Evolutionary conservation across 306 rosid genomes (phyloP).

Genomic region (barrel medic (Medicago truncatula)): DNA sequence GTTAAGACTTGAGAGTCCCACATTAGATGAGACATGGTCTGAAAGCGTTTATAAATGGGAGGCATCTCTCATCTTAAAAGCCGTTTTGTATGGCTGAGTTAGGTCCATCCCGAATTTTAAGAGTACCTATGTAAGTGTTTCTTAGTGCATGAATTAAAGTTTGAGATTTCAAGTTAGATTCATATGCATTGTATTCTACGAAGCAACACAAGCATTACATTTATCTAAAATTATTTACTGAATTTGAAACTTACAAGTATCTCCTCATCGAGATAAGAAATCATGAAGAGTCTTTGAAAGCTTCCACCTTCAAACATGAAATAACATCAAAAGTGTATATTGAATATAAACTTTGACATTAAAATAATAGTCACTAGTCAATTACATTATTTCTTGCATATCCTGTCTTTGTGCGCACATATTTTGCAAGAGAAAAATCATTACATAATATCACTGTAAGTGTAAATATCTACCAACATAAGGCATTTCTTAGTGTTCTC

Average conservation of each 20-base stretch:
- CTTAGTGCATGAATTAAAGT: slow-evolving; percentile 17
- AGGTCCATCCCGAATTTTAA: neutral
- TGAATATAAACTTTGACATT: slow-evolving; percentile 21
- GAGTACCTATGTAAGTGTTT: neutral
- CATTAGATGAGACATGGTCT: neutral
- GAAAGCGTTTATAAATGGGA: neutral
- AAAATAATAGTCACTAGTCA: slow-evolving; percentile 1
- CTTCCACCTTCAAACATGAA: slow-evolving; percentile 70
- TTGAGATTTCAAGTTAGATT: slow-evolving; percentile 5
- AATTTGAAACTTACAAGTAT: slow-evolving; percentile 77
- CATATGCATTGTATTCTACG: slow-evolving; percentile 25
- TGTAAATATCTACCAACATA: neutral
- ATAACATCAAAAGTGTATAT: slow-evolving; percentile 16
- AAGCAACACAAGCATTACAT: slow-evolving; percentile 6
- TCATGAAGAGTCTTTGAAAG: slow-evolving; percentile 84
- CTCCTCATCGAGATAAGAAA: slow-evolving; percentile 94
- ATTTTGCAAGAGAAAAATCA: slow-evolving; percentile 20
- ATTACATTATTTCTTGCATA: slow-evolving; percentile 12
- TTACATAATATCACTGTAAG: slow-evolving; percentile 13
- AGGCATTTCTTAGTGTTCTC: slow-evolving; percentile 25
- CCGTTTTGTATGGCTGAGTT: neutral
- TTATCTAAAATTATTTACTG: slow-evolving; percentile 27
- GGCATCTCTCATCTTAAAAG: neutral
- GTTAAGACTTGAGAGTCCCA: neutral
- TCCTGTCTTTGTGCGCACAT: slow-evolving; percentile 1